These are phyloP conservation scores for Suillus bovinus DNA, from an alignment of 768 basidiomycete genomes.

Conservation along the genomic window DNA sequence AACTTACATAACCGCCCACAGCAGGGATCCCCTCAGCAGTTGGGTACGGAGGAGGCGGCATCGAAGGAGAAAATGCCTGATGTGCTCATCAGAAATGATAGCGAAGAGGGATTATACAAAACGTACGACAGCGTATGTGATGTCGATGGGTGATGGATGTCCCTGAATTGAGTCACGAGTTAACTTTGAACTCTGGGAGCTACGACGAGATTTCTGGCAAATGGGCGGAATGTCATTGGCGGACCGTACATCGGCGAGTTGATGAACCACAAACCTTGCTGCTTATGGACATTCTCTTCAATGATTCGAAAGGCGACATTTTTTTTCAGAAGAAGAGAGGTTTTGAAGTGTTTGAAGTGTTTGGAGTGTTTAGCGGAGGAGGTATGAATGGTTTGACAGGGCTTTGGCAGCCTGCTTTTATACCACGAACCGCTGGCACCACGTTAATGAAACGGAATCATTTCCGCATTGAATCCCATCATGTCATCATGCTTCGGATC, in stretches of 20 bases:
- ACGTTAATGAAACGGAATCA: constrained; percentile 4
- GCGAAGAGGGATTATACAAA: not conserved
- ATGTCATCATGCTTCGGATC: constrained; percentile 16
- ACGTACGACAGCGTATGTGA: constrained; percentile 25
- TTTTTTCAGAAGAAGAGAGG: constrained; percentile 1
- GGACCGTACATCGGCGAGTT: not conserved
- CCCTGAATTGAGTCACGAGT: constrained; percentile 12
- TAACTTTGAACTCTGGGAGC: constrained; percentile 22
- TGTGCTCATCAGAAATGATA: constrained; percentile 9
- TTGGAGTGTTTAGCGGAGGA: constrained; percentile 4
- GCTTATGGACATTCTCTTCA: constrained; percentile 24
- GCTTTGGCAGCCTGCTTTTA: constrained; percentile 18
- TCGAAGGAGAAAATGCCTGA: constrained; percentile 14
- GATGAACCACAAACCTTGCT: constrained; percentile 21
- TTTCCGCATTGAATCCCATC: constrained; percentile 1
- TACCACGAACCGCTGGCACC: constrained; percentile 12
- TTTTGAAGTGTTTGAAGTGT: constrained; percentile 1
- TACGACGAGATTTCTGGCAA: constrained; percentile 4
- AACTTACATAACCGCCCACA: constrained; percentile 20
- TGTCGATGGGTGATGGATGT: constrained; percentile 22
- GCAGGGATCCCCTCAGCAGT: constrained; percentile 1
- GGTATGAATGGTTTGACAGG: constrained; percentile 4
- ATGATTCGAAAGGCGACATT: constrained; percentile 20
- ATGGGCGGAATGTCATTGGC: not conserved
- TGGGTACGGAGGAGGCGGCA: constrained; percentile 4